Percentiles rank a stretch among this genome's conserved stretches.
Evolutionary conservation across 805 yeast genomes (phyloP).

Genomic region (Ogataea corticis): DNA sequence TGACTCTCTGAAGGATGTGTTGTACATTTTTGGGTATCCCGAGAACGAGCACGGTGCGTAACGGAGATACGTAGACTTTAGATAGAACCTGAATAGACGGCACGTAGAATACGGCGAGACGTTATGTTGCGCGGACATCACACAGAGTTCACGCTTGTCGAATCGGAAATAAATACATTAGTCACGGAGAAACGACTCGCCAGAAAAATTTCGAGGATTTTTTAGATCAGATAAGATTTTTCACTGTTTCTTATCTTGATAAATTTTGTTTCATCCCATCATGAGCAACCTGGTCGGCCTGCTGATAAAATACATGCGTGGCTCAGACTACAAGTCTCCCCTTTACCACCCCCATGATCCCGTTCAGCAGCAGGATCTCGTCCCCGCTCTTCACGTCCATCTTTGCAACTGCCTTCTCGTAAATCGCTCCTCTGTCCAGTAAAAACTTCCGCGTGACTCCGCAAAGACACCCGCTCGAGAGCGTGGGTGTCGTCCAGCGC

Average conservation of each 20-base stretch:
- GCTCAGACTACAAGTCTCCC: conserved; percentile 42
- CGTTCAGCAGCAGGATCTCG: conserved; percentile 74
- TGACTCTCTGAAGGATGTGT: conserved; percentile 66
- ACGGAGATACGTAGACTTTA: no score
- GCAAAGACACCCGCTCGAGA: conserved; percentile 77
- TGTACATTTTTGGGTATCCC: conserved; percentile 77
- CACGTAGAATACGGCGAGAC: no score
- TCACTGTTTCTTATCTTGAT: no score
- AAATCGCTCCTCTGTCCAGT: conserved; percentile 33
- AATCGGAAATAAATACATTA: not conserved
- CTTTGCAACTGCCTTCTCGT: conserved; percentile 35
- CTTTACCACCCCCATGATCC: conserved; percentile 74
- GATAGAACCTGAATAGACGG: no score
- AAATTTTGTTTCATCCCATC: no score
- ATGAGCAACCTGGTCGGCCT: no score
- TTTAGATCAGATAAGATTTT: no score
- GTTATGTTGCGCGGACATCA: no score
- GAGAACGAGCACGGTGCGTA: conserved; percentile 49
- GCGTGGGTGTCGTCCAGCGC: conserved; percentile 79
- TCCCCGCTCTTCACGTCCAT: conserved; percentile 63
- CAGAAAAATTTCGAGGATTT: no score
- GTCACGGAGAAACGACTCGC: no score
- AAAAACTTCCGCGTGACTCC: conserved; percentile 77
- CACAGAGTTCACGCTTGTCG: no score
- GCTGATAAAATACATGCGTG: no score